Evolutionary conservation across 2,329 filamentous ascomycete species (phyloP), one percentile per base, ranked within the genome.

Genomic region (Fusarium torulosum): DNA sequence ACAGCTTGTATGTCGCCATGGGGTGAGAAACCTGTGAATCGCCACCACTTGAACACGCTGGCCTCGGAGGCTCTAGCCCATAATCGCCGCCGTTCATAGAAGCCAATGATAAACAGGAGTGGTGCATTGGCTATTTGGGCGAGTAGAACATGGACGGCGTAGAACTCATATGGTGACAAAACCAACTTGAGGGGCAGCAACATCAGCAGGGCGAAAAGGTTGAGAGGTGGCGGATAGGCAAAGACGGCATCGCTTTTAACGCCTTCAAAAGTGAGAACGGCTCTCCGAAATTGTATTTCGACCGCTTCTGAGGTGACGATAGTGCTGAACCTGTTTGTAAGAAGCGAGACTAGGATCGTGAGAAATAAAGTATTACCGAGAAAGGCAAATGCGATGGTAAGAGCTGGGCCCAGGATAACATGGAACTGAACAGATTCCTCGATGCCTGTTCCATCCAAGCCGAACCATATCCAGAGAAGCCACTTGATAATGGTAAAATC

Each of bases 401-500:
- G 80, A 0, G 85, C 81, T 0, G 90, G 90, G 0, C 90, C 90
- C 1, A 91, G 81, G n/a, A 90, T 78, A 75, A 85, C 80, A 73
- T 92, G 89, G 75, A 92, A 90, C 37, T 88, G 83, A 4, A 75
- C 76, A 0, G 79, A 79, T 40, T 79, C 77, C 53, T 82, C 80
- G 37, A 85, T 84, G 1, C 83, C 83, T 0, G 82, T 84, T 15
- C 82, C 90, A 64, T 92, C 90, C 1, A 92, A 85, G 0, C 90
- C 90, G 70, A 92, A 92, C 90, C 90, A 92, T 67, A 92, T 90
- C 87, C 88, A 92, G 1, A 92, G 81, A 81, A 92, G 90, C 90
- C 90, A 92, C 75, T 91, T 91, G 14, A 84, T 85, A 41, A 92
- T 89, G 0, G 88, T 90, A 11, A 76, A 72, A 72, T 79, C 81